Percentiles rank a stretch among this genome's conserved stretches.
Conservation (phyloP, 352 stramenopile genomes). For the Plasmopara halstedii region DNA sequence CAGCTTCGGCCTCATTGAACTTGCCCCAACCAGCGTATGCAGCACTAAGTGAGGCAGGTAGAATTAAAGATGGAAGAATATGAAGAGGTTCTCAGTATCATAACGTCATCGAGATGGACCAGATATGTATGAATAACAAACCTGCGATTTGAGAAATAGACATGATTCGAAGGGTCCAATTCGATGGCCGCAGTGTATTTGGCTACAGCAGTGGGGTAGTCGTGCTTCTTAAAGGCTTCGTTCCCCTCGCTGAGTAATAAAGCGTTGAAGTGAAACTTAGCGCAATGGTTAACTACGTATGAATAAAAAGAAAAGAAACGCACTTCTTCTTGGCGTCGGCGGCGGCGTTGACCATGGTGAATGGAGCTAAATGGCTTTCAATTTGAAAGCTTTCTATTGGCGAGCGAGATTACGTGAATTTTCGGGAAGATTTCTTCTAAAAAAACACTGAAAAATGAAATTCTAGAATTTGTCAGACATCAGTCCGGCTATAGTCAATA, state of each 20-base stretch:
- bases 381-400: slow-evolving; percentile 4
- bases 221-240: slow-evolving; percentile 88
- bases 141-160: slow-evolving; percentile 93
- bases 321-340: slow-evolving; percentile 83
- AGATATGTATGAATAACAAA: slow-evolving; percentile 3
- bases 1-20: slow-evolving; percentile 79
- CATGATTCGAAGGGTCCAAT: slow-evolving; percentile 83
- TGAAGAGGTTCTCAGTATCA: neutral
- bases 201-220: slow-evolving; percentile 84
- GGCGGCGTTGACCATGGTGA: slow-evolving; percentile 54
- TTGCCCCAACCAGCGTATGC: slow-evolving; percentile 56
- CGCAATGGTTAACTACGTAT: neutral
- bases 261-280: neutral
- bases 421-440: no score
- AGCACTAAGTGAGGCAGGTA: slow-evolving; percentile 30
- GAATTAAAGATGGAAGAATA: neutral
- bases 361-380: slow-evolving; percentile 13
- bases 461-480: no score
- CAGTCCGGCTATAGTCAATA: no score
- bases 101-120: neutral
- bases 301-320: slow-evolving; percentile 3
- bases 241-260: slow-evolving; percentile 81
- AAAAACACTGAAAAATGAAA: no score
- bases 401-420: no score
- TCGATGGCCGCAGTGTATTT: slow-evolving; percentile 92